phyloP scores from a whole-genome alignment of 1,284 basidiomycete species.

The Ustilago lituana region DNA sequence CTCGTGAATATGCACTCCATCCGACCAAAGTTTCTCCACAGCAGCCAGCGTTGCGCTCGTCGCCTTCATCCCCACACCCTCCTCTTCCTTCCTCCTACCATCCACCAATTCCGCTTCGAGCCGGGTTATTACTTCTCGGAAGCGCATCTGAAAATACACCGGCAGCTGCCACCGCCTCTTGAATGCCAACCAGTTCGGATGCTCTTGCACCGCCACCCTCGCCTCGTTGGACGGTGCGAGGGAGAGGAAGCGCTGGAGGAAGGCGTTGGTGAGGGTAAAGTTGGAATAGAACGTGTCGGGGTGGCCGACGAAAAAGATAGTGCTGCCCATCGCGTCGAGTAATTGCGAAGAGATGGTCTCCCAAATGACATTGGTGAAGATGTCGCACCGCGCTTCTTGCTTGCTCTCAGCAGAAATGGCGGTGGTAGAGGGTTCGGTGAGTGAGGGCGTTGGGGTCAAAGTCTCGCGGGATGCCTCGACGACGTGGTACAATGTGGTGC shows the following conservation, averaged over 20 bases:
- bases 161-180: conserved; percentile 91
- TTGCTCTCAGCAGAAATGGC: neutral
- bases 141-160: conserved; percentile 96
- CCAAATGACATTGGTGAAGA: conserved; percentile 79
- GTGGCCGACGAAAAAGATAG: conserved; percentile 87
- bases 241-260: conserved; percentile 83
- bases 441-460: neutral
- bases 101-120: conserved; percentile 35
- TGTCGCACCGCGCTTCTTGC: conserved; percentile 31
- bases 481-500: conserved; percentile 75
- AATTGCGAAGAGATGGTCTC: conserved; percentile 81
- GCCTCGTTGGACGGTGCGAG: conserved; percentile 76
- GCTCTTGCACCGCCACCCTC: conserved; percentile 68
- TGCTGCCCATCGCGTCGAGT: conserved; percentile 78
- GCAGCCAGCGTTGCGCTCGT: conserved; percentile 38
- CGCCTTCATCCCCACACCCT: conserved; percentile 9
- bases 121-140: conserved; percentile 83
- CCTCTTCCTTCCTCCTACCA: neutral
- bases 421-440: neutral
- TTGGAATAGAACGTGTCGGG: conserved; percentile 85
- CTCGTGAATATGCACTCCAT: conserved; percentile 48
- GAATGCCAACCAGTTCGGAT: conserved; percentile 78
- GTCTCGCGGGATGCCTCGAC: conserved; percentile 78
- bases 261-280: conserved; percentile 82
- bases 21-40: conserved; percentile 49